These are phyloP conservation scores for Stipa capillata DNA, from an alignment of 176 grass and related monocot genomes.

Conservation along the genomic window DNA sequence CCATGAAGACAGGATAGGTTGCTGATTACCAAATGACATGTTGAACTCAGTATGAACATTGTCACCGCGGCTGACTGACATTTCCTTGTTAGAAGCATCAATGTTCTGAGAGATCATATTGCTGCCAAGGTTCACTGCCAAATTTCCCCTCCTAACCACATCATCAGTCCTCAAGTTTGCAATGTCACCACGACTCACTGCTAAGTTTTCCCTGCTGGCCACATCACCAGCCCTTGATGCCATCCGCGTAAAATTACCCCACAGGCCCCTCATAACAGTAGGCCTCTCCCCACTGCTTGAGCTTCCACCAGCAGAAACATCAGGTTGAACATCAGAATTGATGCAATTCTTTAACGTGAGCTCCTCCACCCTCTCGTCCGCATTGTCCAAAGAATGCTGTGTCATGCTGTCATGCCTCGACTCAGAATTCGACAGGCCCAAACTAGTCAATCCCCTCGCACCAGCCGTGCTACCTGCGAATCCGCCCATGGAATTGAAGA, in stretches of 20 bases:
- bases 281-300: conserved; percentile 46
- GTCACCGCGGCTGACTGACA: not conserved
- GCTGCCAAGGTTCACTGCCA: not conserved
- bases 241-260: conserved; percentile 74
- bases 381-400: conserved; percentile 15
- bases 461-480: conserved; percentile 20
- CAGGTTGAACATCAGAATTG: conserved; percentile 9
- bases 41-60: conserved; percentile 31
- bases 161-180: conserved; percentile 22
- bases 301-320: conserved; percentile 44
- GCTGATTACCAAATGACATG: conserved; percentile 33
- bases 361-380: conserved; percentile 76
- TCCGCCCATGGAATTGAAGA: conserved; percentile 34
- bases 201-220: not conserved
- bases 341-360: conserved; percentile 73
- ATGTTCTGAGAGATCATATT: not conserved
- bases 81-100: not conserved
- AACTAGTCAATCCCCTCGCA: not conserved
- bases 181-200: not conserved
- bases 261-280: conserved; percentile 46
- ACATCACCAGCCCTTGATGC: conserved; percentile 32
- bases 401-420: conserved; percentile 23
- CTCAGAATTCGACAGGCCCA: conserved; percentile 20
- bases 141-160: not conserved
- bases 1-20: not conserved